A percentile compares a stretch with the other conserved stretches of the same genome.
Evolutionary conservation across 352 stramenopile species (phyloP).

Genomic region (Pythium angustatum): DNA sequence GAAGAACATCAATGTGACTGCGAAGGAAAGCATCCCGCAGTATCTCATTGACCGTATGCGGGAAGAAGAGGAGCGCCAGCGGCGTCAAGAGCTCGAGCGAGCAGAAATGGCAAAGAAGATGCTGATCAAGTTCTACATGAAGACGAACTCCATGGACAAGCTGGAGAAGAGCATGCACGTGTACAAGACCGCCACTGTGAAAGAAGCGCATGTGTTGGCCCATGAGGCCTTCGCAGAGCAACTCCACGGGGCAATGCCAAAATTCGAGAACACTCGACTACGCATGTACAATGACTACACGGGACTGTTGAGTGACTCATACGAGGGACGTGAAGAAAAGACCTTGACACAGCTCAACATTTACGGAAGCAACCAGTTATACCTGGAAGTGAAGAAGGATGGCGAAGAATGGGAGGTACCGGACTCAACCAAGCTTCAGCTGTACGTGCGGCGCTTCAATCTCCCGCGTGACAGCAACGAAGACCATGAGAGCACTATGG

Average conservation of each 20-base stretch:
- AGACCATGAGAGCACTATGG: constrained; percentile 9
- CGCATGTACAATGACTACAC: constrained; percentile 82
- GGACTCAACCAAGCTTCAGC: constrained; percentile 62
- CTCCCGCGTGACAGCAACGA: constrained; percentile 25
- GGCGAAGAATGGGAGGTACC: constrained; percentile 66
- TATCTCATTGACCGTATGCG: constrained; percentile 70
- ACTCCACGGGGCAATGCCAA: constrained; percentile 47
- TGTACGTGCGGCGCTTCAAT: constrained; percentile 72
- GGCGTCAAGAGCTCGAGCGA: constrained; percentile 57
- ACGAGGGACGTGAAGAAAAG: constrained; percentile 54
- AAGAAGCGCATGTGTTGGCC: constrained; percentile 44
- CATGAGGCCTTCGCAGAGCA: constrained; percentile 63
- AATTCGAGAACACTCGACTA: constrained; percentile 58
- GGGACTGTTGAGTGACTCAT: constrained; percentile 62
- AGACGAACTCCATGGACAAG: constrained; percentile 61
- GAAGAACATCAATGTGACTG: constrained; percentile 69
- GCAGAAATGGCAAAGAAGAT: constrained; percentile 78
- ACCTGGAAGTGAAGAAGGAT: constrained; percentile 64
- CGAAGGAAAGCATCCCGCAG: constrained; percentile 57
- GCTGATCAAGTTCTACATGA: constrained; percentile 80
- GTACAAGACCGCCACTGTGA: constrained; percentile 74
- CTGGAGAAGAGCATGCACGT: constrained; percentile 70
- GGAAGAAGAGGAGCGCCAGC: constrained; percentile 65
- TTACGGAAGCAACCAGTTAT: constrained; percentile 74
- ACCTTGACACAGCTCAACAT: constrained; percentile 58